Evolutionary conservation across 768 basidiomycete species (phyloP).

Genomic region (Auricularia auricula-judae): DNA sequence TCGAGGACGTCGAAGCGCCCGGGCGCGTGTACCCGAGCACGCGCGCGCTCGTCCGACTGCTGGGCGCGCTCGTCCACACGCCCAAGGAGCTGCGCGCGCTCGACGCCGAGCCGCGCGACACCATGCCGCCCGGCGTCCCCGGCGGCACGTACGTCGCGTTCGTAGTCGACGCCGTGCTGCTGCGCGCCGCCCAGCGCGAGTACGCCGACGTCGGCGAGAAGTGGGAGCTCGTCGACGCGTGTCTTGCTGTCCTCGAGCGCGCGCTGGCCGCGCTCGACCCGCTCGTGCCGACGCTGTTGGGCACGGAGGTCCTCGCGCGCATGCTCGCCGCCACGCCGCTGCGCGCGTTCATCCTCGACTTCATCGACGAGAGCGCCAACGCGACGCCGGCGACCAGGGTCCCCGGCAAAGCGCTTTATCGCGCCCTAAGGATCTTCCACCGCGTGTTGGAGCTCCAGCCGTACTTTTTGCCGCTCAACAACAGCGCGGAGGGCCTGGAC

Average conservation of each 20-base stretch:
- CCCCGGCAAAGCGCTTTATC: constrained; percentile 53
- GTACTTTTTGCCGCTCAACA: constrained; percentile 61
- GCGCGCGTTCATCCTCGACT: constrained; percentile 62
- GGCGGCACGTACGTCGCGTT: constrained; percentile 62
- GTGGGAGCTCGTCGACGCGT: constrained; percentile 81
- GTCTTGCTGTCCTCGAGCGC: constrained; percentile 76
- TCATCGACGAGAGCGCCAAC: constrained; percentile 59
- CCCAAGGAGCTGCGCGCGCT: constrained; percentile 55
- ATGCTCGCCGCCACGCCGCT: constrained; percentile 63
- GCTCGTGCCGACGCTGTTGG: constrained; percentile 49
- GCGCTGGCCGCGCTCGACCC: constrained; percentile 74
- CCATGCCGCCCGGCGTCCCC: constrained; percentile 53
- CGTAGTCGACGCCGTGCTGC: constrained; percentile 80
- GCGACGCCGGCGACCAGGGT: constrained; percentile 3
- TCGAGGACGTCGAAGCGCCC: constrained; percentile 77
- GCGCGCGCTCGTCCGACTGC: constrained; percentile 74
- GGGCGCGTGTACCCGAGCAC: constrained; percentile 72
- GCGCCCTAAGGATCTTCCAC: constrained; percentile 71
- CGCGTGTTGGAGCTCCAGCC: constrained; percentile 79
- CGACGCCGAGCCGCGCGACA: constrained; percentile 51
- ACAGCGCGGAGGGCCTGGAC: constrained; percentile 44
- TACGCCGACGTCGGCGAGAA: constrained; percentile 65
- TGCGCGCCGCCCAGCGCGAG: constrained; percentile 33
- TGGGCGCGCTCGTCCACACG: constrained; percentile 75
- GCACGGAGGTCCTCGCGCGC: constrained; percentile 75